Evolutionary conservation across 2,329 filamentous ascomycete genomes (phyloP).

Genomic region (Xylariaceae sp.): DNA sequence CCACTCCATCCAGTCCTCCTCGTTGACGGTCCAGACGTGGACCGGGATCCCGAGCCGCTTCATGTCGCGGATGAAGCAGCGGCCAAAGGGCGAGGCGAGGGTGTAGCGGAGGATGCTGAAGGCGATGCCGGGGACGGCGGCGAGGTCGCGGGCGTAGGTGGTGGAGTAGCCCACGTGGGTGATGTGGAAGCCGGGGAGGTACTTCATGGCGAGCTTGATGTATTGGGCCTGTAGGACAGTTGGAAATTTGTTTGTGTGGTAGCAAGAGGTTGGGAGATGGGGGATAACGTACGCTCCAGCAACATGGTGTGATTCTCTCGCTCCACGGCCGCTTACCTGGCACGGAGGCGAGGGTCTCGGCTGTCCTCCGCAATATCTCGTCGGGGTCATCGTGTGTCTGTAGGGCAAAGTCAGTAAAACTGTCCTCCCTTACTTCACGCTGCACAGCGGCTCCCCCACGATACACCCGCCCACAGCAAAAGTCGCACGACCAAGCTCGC

Average conservation of each 20-base stretch:
- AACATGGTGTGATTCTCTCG: conserved; percentile 70
- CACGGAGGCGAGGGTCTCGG: conserved; percentile 55
- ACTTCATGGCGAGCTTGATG: conserved; percentile 56
- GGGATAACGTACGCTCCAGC: conserved; percentile 62
- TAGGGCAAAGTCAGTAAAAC: no score
- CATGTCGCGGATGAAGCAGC: conserved; percentile 60
- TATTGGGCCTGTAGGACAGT: conserved; percentile 54
- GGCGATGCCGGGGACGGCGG: conserved; percentile 59
- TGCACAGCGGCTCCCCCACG: no score
- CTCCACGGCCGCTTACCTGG: conserved; percentile 57
- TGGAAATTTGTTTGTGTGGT: background rate
- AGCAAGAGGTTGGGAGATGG: background rate
- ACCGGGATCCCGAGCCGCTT: conserved; percentile 54
- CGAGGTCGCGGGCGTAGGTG: conserved; percentile 66
- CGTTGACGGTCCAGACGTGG: conserved; percentile 85
- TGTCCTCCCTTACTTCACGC: background rate
- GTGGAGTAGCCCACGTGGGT: conserved; percentile 66
- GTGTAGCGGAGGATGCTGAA: conserved; percentile 74
- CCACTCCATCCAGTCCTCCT: conserved; percentile 76
- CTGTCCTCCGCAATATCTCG: conserved; percentile 66
- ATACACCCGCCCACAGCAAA: no score
- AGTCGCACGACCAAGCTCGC: no score
- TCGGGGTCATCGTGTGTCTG: conserved; percentile 67
- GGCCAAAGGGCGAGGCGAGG: conserved; percentile 65
- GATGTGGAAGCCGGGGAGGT: conserved; percentile 60